A percentile compares a stretch with the other conserved stretches of the same genome.
phyloP scores from a whole-genome alignment of 2,329 filamentous ascomycete species.

The Alternaria alternata region DNA sequence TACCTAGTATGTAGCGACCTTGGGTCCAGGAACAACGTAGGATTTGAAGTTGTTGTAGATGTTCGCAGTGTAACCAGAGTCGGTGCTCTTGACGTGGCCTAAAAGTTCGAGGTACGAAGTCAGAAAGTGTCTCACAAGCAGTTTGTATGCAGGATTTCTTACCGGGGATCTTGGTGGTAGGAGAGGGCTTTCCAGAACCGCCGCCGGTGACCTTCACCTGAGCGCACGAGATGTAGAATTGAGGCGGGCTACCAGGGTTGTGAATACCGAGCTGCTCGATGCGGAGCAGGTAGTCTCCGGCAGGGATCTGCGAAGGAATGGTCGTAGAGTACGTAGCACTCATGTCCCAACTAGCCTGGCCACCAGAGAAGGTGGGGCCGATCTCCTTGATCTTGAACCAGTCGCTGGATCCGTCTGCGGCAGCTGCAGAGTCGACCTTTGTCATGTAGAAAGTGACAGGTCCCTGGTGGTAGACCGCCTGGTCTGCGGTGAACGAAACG shows the following conservation, averaged over 20 bases:
- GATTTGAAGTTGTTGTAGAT: constrained; percentile 51
- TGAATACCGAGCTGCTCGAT: constrained; percentile 60
- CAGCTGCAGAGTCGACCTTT: constrained; percentile 44
- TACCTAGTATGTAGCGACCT: constrained; percentile 47
- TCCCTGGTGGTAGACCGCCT: constrained; percentile 51
- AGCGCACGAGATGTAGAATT: constrained; percentile 53
- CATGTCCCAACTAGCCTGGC: constrained; percentile 46
- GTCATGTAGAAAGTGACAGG: constrained; percentile 50
- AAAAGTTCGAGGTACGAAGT: neutral
- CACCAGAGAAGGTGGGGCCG: constrained; percentile 46
- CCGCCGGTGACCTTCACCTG: constrained; percentile 58
- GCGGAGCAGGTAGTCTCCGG: constrained; percentile 58
- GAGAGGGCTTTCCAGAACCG: constrained; percentile 17
- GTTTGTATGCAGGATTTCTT: neutral
- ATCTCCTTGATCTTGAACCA: constrained; percentile 54
- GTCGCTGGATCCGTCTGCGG: constrained; percentile 48
- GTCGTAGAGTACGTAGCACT: constrained; percentile 46
- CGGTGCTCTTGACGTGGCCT: constrained; percentile 41
- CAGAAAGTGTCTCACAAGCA: neutral
- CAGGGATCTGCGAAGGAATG: constrained; percentile 53
- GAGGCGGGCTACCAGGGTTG: constrained; percentile 43
- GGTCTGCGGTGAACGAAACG: constrained; percentile 48
- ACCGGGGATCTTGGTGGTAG: neutral
- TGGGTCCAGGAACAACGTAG: constrained; percentile 48
- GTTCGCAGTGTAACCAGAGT: constrained; percentile 50